phyloP scores from a whole-genome alignment of 257 asterid genomes.

The Linderniella brevidens region DNA sequence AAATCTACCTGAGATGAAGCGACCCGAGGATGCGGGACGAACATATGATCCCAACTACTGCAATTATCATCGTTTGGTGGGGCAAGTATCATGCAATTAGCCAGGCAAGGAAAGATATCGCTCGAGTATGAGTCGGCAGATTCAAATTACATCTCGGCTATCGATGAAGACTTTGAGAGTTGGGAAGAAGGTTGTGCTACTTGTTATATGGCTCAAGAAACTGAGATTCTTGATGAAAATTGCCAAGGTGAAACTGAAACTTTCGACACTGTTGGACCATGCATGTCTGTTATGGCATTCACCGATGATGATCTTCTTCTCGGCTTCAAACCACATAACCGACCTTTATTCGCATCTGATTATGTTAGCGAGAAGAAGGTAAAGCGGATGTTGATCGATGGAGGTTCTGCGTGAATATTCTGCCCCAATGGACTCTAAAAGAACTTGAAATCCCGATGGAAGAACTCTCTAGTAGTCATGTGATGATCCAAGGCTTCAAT shows the following conservation, averaged over 20 bases:
- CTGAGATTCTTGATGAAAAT: no score
- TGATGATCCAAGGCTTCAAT: constrained; percentile 4
- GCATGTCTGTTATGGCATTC: neutral
- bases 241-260: neutral
- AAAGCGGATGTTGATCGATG: neutral
- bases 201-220: no score
- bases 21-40: neutral
- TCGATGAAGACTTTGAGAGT: neutral
- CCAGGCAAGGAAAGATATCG: neutral
- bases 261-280: neutral
- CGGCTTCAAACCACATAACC: no score
- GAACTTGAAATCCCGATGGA: neutral
- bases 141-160: neutral
- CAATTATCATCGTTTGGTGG: neutral
- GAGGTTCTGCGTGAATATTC: constrained; percentile 2
- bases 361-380: neutral
- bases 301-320: no score
- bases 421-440: neutral
- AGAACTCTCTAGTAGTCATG: neutral
- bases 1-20: neutral
- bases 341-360: no score
- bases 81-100: neutral
- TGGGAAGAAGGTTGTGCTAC: neutral
- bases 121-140: neutral
- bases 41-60: neutral